Conservation (phyloP, 225 moss, liverwort and hornwort species). For the Climacium dendroides region DNA sequence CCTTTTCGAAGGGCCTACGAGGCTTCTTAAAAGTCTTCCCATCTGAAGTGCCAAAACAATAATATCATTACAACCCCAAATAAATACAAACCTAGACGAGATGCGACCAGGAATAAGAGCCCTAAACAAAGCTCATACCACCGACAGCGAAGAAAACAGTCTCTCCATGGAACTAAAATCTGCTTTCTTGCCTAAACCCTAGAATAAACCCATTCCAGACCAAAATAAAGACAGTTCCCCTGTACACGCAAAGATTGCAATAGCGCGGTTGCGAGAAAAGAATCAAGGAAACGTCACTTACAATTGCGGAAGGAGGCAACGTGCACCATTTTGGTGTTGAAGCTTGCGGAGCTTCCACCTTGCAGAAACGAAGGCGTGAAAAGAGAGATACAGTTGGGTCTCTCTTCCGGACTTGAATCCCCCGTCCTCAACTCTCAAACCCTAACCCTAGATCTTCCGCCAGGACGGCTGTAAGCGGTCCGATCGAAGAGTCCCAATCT, state of each 20-base stretch:
- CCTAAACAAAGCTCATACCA: neutral
- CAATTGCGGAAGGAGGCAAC: conserved; percentile 74
- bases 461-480: neutral
- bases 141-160: neutral
- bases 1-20: conserved; percentile 92
- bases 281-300: neutral
- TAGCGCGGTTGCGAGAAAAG: too few relatives aligned
- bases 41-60: conserved; percentile 16
- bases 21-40: conserved; percentile 99
- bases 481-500: neutral
- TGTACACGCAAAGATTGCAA: too few relatives aligned
- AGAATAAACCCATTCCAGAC: neutral
- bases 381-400: neutral
- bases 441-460: neutral
- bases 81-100: too few relatives aligned
- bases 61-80: neutral
- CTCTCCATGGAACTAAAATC: neutral
- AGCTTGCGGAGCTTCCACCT: conserved; percentile 20
- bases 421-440: neutral
- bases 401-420: neutral
- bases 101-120: neutral
- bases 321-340: conserved; percentile 65
- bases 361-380: neutral
- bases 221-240: neutral
- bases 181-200: neutral